These are phyloP conservation scores for Massariosphaeria phaeospora DNA, from an alignment of 495 filamentous ascomycete genomes.

Conservation along the genomic window DNA sequence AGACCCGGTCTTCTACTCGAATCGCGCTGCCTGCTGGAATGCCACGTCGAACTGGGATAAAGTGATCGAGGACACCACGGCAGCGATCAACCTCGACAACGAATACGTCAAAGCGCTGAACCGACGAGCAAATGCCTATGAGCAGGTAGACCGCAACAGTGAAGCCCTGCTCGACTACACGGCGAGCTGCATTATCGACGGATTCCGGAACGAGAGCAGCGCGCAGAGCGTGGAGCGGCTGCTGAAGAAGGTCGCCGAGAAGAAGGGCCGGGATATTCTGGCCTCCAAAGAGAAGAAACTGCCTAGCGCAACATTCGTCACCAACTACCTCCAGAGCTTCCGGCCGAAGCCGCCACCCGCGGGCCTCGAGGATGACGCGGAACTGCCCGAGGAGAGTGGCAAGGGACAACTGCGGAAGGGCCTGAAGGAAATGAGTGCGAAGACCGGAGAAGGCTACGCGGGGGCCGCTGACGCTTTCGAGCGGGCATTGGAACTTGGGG, in stretches of 20 bases:
- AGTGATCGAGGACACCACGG: slow-evolving; percentile 94
- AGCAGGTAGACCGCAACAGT: slow-evolving; percentile 83
- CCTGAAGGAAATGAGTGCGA: slow-evolving; percentile 70
- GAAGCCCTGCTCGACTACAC: slow-evolving; percentile 96
- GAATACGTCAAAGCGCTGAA: slow-evolving; percentile 98
- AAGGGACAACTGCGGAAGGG: slow-evolving; percentile 80
- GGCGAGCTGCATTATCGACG: slow-evolving; percentile 97
- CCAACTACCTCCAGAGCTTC: slow-evolving; percentile 99
- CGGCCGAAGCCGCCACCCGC: slow-evolving; percentile 68
- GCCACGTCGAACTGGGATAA: slow-evolving; percentile 88
- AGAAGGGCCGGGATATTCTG: slow-evolving; percentile 83
- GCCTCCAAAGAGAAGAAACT: slow-evolving; percentile 73
- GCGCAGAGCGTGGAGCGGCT: slow-evolving; percentile 87
- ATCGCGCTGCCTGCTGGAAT: slow-evolving; percentile 95
- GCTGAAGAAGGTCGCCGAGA: slow-evolving; percentile 93
- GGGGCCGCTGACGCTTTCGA: slow-evolving; percentile 81
- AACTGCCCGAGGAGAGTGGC: slow-evolving; percentile 72
- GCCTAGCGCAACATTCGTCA: slow-evolving; percentile 90
- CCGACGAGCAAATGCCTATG: slow-evolving; percentile 90
- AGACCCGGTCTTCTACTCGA: slow-evolving; percentile 97
- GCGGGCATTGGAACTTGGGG: slow-evolving; percentile 73
- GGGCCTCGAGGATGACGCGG: slow-evolving; percentile 73
- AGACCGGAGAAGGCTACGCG: slow-evolving; percentile 84
- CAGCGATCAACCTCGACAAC: slow-evolving; percentile 82
- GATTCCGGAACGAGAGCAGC: slow-evolving; percentile 82